phyloP scores from a whole-genome alignment of 306 rosid genomes.

The Dalbergia cochinchinensis region DNA sequence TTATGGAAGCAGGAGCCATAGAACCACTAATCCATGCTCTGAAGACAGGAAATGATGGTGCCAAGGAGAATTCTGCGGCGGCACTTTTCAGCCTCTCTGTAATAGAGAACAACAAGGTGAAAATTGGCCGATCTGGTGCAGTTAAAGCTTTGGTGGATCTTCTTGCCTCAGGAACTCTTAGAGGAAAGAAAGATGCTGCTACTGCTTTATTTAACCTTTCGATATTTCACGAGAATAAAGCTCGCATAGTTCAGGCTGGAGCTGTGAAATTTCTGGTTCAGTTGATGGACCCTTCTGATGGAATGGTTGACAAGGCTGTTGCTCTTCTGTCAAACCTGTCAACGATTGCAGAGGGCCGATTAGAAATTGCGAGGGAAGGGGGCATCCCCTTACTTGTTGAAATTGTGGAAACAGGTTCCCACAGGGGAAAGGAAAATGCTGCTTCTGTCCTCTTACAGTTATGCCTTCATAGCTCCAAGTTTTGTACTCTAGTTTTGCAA shows the following conservation, averaged over 20 bases:
- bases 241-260: conserved; percentile 92
- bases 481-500: conserved; percentile 90
- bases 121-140: conserved; percentile 93
- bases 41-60: conserved; percentile 79
- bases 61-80: conserved; percentile 97
- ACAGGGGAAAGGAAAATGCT: conserved; percentile 92
- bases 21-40: conserved; percentile 88
- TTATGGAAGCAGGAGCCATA: conserved; percentile 86
- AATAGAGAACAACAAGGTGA: conserved; percentile 82
- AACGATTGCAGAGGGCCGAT: conserved; percentile 80
- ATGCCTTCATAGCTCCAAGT: conserved; percentile 88
- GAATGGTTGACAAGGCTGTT: conserved; percentile 94
- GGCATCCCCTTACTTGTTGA: conserved; percentile 95
- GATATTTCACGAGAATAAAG: conserved; percentile 94
- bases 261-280: conserved; percentile 84
- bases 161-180: conserved; percentile 80
- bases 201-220: conserved; percentile 94
- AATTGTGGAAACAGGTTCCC: conserved; percentile 86
- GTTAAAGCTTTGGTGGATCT: conserved; percentile 90
- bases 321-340: conserved; percentile 94
- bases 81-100: conserved; percentile 92
- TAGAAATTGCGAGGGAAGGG: conserved; percentile 71
- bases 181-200: conserved; percentile 98
- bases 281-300: conserved; percentile 70
- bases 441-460: conserved; percentile 83